A percentile compares a stretch with the other conserved stretches of the same genome.
Evolutionary conservation across 768 basidiomycete species (phyloP).

Genomic region (Kwoniella pini): DNA sequence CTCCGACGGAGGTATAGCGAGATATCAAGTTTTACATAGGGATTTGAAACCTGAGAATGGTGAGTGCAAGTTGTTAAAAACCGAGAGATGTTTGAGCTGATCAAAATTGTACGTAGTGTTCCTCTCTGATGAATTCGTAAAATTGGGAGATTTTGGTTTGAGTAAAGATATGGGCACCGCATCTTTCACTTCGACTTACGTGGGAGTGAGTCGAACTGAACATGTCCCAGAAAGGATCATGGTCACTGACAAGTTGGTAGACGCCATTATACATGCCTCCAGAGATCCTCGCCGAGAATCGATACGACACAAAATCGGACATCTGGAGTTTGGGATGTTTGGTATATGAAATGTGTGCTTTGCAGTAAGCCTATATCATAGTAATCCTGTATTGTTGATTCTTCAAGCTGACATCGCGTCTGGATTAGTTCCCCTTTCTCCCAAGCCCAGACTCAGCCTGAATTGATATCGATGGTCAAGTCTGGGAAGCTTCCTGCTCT

Average conservation of each 20-base stretch:
- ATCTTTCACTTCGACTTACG: conserved; percentile 92
- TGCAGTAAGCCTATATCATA: conserved; percentile 67
- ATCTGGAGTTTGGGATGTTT: conserved; percentile 98
- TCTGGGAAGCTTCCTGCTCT: conserved; percentile 46
- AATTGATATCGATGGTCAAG: conserved; percentile 50
- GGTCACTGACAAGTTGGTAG: conserved; percentile 60
- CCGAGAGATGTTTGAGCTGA: conserved; percentile 1
- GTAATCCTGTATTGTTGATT: too few relatives aligned
- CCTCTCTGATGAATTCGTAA: conserved; percentile 78
- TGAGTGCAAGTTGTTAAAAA: conserved; percentile 22
- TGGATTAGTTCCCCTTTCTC: conserved; percentile 51
- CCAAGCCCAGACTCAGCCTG: conserved; percentile 47
- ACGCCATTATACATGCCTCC: conserved; percentile 99
- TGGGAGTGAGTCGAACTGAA: conserved; percentile 76
- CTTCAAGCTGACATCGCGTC: background rate
- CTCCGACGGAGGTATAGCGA: conserved; percentile 27
- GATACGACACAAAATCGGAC: conserved; percentile 96
- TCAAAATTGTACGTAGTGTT: conserved; percentile 65
- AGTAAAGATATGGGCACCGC: conserved; percentile 87
- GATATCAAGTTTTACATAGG: conserved; percentile 72
- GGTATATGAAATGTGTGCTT: conserved; percentile 91
- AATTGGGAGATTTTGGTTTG: conserved; percentile 95
- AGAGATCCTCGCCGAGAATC: conserved; percentile 93
- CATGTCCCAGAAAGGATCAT: too few relatives aligned
- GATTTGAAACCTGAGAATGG: conserved; percentile 99